Evolutionary conservation across 768 basidiomycete species (phyloP), one percentile per base, ranked within the genome.

Genomic region (Rhodotorula kratochvilovae): DNA sequence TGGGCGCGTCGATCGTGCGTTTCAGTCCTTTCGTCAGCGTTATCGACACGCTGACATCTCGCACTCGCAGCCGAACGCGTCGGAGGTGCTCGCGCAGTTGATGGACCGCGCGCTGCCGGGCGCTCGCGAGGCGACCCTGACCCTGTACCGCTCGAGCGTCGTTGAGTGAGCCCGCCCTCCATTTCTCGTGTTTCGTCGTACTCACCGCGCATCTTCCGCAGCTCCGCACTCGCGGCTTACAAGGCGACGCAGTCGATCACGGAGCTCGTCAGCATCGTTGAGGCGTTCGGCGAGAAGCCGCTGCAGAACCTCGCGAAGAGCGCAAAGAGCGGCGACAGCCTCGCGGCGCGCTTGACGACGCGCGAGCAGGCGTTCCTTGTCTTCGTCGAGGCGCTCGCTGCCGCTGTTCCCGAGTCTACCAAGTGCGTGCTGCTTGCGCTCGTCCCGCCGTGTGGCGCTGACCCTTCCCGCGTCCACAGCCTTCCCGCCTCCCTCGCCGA

Each of bases 341-440:
- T 54, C 12, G 3, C 25, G 11, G 7, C 10, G 21, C 31, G 17
- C 25, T 4, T 70, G 11, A 50, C 56, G n/a, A 46, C 61, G 29
- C 65, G 66, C 33, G 72, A 70, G 56, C 63, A 65, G 45, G 68
- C 72, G 1, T 70, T 61, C 58, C 53, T 61, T 25, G 29, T 59
- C 17, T 46, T 73, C 1, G 51, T 66, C 53, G 72, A 70, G 31
- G n/a, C 61, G 0, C 51, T 73, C 12, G 61, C 65, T 10, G 31
- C 25, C 0, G 45, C 36, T 1, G 31, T 73, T 3, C 57, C 57
- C 27, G 63, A 58, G 16, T 6, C 56, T 17, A 23, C 56, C 2
- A 45, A 8, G 71, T 73, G 21, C 11, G 70, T 46, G 6, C 3
- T 0, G 11, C n/a, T 1, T 11, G 50, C 42, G 2, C 25, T 21